phyloP scores from a whole-genome alignment of 352 stramenopile genomes.

The Phytophthora ramorum region DNA sequence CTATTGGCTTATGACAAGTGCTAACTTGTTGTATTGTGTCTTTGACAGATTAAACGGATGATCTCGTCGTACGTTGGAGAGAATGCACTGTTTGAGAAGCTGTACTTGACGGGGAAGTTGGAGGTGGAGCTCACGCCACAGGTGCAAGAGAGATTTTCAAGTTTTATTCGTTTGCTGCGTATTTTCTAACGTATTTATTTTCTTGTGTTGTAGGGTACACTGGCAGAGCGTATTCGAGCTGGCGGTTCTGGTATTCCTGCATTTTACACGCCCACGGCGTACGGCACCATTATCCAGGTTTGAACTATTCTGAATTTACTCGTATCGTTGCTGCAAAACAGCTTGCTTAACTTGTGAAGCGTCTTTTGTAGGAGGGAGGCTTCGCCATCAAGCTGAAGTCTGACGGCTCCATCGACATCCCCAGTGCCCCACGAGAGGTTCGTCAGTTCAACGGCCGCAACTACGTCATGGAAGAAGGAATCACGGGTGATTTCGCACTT shows the following conservation, averaged over 20 bases:
- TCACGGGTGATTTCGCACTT: conserved; percentile 93
- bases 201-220: conserved; percentile 69
- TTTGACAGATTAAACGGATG: conserved; percentile 93
- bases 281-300: conserved; percentile 92
- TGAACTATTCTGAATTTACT: neutral
- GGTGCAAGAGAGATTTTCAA: neutral
- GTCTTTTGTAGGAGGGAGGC: conserved; percentile 56
- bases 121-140: conserved; percentile 98
- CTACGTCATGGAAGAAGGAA: conserved; percentile 97
- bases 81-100: conserved; percentile 95
- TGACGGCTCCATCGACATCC: conserved; percentile 74
- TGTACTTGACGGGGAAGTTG: conserved; percentile 92
- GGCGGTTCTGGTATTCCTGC: conserved; percentile 95
- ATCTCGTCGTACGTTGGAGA: conserved; percentile 97
- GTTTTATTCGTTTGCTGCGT: neutral
- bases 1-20: neutral
- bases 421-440: conserved; percentile 72
- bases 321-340: neutral
- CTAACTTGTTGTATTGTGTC: neutral
- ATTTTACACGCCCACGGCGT: conserved; percentile 96
- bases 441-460: conserved; percentile 87
- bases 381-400: conserved; percentile 82
- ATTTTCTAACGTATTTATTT: neutral
- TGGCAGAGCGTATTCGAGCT: conserved; percentile 93
- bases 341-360: neutral